Evolutionary conservation across 371 early-diverging fungal species (phyloP).

Genomic region (Gilbertella persicaria): DNA sequence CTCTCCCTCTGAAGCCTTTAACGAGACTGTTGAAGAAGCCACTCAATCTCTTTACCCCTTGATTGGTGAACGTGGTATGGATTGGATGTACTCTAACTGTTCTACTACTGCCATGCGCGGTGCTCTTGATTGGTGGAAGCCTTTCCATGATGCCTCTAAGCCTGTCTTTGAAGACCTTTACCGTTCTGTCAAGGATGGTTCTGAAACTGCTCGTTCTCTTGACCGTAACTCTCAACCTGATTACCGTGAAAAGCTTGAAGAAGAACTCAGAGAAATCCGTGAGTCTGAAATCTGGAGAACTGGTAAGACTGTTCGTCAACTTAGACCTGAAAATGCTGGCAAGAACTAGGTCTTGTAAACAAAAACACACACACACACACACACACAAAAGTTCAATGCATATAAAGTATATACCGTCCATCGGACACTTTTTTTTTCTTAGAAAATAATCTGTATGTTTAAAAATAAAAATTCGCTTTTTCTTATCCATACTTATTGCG

Average conservation of each 20-base stretch:
- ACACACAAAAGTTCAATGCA: no score
- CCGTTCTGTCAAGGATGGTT: conserved; percentile 84
- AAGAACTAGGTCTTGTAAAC: conserved; percentile 34
- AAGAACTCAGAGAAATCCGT: conserved; percentile 85
- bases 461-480: no score
- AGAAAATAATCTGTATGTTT: no score
- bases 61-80: conserved; percentile 97
- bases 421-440: no score
- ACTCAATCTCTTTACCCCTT: conserved; percentile 97
- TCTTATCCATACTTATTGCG: no score
- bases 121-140: conserved; percentile 96
- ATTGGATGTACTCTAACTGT: conserved; percentile 97
- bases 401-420: no score
- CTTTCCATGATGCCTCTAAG: conserved; percentile 91
- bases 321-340: conserved; percentile 78
- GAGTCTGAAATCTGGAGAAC: conserved; percentile 69
- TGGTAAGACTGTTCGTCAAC: conserved; percentile 88
- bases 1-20: conserved; percentile 98
- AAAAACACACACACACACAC: no score
- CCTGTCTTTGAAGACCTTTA: conserved; percentile 94
- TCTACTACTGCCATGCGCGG: conserved; percentile 95
- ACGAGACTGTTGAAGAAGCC: conserved; percentile 99
- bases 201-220: conserved; percentile 88
- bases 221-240: conserved; percentile 87
- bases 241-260: conserved; percentile 92